These are phyloP conservation scores for Plantago elongata DNA, from an alignment of 257 asterid species.

Conservation along the genomic window DNA sequence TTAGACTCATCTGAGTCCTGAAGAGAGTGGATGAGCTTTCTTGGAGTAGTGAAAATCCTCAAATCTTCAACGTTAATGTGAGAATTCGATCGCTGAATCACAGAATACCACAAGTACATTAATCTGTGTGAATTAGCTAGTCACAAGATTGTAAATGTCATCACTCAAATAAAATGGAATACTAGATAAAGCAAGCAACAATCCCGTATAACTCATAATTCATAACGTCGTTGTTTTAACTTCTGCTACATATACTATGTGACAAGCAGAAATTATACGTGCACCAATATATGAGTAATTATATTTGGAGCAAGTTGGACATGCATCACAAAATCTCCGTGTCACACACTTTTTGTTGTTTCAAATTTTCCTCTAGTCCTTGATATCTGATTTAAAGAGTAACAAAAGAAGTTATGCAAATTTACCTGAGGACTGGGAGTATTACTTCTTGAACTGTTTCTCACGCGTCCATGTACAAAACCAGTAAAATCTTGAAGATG, in stretches of 20 bases:
- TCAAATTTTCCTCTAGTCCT: neutral
- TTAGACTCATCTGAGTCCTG: conserved; percentile 55
- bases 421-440: conserved; percentile 83
- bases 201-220: neutral
- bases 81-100: conserved; percentile 60
- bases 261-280: neutral
- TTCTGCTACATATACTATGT: no score
- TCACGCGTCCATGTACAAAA: conserved; percentile 43
- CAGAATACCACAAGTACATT: conserved; percentile 12
- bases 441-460: conserved; percentile 38
- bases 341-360: neutral
- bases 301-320: no score
- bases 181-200: neutral
- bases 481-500: conserved; percentile 50
- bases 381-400: conserved; percentile 8
- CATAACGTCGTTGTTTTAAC: neutral
- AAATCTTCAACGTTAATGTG: conserved; percentile 49
- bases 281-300: neutral
- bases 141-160: no score
- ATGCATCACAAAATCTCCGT: neutral
- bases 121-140: neutral
- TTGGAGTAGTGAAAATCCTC: conserved; percentile 79
- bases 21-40: conserved; percentile 75
- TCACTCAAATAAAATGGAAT: no score
- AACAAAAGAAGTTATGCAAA: neutral